Evolutionary conservation across 345 rosid genomes (phyloP), one percentile per base, ranked within the genome.

Genomic region (Anastatica hierochuntica): DNA sequence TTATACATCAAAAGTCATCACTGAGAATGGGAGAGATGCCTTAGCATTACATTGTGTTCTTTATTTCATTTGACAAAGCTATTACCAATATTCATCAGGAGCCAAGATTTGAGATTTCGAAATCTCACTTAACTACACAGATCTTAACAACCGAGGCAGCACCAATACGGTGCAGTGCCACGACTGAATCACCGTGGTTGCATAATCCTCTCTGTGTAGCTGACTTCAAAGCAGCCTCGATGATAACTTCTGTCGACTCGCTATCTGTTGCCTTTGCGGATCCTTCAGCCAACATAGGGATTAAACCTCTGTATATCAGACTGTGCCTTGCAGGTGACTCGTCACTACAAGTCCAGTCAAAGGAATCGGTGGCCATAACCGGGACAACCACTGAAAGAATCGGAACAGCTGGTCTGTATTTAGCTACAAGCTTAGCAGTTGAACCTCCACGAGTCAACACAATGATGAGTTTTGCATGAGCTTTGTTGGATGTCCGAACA

Each of bases 251-350:
- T 12, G 59, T 54, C 3, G 59, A 54, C 12, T 54, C 59, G 27
- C 36, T 40, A 5, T 54, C 47, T 14, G 38, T 26, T 5, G 59
- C 59, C 27, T 40, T 54, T 12, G 59, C 59, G 4, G 59, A 54
- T 17, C 59, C 59, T 40, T 39, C 59, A 16, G n/a, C 47, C 59
- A 54, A 27, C 4, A 54, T 48, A 4, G 59, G 59, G 3, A 54
- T 16, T 48, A 54, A 17, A 40, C 59, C 59, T 40, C 59, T 54
- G 1, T 39, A 54, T 39, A 54, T 54, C 48, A 54, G 15, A 40
- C 59, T 54, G 24, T 54, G 59, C 38, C 59, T 54, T 3, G 59
- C 59, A 6, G 59, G 59, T 27, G 59, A 39, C 48, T 54, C 59
- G 7, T 54, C 59, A 38, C 59, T 54, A 27, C 59, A 54, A 21